Evolutionary conservation across 306 rosid species (phyloP).

Genomic region (Sicyos baderoa): DNA sequence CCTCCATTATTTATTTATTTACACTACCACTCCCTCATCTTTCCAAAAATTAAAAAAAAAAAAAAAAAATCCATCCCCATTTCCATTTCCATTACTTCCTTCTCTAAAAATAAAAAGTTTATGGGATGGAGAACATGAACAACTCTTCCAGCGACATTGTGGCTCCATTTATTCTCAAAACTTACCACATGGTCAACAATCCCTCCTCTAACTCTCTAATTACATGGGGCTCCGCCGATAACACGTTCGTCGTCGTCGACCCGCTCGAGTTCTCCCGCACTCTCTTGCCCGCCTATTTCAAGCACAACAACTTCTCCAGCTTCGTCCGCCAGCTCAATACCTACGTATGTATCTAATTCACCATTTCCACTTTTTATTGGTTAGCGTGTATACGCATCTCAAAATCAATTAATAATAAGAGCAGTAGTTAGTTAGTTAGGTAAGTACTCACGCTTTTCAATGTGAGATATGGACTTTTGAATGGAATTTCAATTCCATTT

Average conservation of each 20-base stretch:
- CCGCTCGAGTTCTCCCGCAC: constrained; percentile 61
- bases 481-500: too few relatives aligned
- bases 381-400: background rate
- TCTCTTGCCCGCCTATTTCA: constrained; percentile 73
- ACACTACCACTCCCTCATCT: constrained; percentile 28
- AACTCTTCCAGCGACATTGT: constrained; percentile 29
- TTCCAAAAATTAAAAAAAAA: too few relatives aligned
- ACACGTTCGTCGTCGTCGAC: constrained; percentile 84
- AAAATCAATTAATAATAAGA: too few relatives aligned
- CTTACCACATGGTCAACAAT: constrained; percentile 83
- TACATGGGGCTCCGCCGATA: constrained; percentile 61
- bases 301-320: constrained; percentile 92
- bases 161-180: constrained; percentile 77
- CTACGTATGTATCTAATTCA: constrained; percentile 31
- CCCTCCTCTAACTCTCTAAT: constrained; percentile 52
- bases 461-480: too few relatives aligned
- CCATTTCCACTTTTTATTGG: too few relatives aligned
- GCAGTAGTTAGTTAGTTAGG: too few relatives aligned
- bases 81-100: too few relatives aligned
- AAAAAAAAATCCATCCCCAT: too few relatives aligned
- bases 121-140: constrained; percentile 44
- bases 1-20: constrained; percentile 25
- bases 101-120: background rate
- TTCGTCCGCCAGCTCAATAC: constrained; percentile 95
- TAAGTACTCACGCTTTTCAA: too few relatives aligned